Evolutionary conservation across 208 protist genomes (phyloP).

Genomic region (Trypanosoma boissoni): DNA sequence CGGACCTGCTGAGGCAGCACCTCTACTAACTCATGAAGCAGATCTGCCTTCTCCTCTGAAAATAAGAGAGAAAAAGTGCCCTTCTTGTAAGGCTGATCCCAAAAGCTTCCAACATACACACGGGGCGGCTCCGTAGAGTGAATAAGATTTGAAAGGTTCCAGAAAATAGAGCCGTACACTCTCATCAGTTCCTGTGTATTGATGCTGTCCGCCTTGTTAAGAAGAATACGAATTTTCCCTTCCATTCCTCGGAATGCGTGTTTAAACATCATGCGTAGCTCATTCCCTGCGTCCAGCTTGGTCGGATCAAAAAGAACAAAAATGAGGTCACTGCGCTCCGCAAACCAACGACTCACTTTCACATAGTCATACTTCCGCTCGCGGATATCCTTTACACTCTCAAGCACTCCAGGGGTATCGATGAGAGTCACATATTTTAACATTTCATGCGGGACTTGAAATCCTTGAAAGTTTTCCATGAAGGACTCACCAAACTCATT

Average conservation of each 20-base stretch:
- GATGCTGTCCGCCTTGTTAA: slow-evolving; percentile 96
- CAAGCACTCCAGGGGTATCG: slow-evolving; percentile 76
- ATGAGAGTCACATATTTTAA: slow-evolving; percentile 78
- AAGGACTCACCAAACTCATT: slow-evolving; percentile 84
- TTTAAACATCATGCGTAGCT: slow-evolving; percentile 64
- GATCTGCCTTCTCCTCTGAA: slow-evolving; percentile 77
- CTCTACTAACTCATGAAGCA: slow-evolving; percentile 77
- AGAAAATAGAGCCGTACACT: slow-evolving; percentile 95
- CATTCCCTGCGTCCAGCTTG: slow-evolving; percentile 65
- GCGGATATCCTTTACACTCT: slow-evolving; percentile 55
- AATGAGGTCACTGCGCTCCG: slow-evolving; percentile 71
- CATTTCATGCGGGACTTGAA: slow-evolving; percentile 74
- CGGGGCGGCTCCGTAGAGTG: slow-evolving; percentile 92
- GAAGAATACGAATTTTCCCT: slow-evolving; percentile 92
- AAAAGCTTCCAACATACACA: slow-evolving; percentile 96
- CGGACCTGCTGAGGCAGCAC: slow-evolving; percentile 79
- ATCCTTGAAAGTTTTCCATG: slow-evolving; percentile 81
- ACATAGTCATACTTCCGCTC: slow-evolving; percentile 69
- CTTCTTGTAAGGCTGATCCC: slow-evolving; percentile 83
- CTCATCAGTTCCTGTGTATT: slow-evolving; percentile 93
- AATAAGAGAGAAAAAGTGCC: slow-evolving; percentile 69
- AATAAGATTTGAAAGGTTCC: slow-evolving; percentile 94
- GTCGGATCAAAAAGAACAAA: slow-evolving; percentile 82
- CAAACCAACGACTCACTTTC: slow-evolving; percentile 72
- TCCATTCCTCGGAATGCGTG: slow-evolving; percentile 77